These are phyloP conservation scores for Mortierella sp. DNA, from an alignment of 371 early-diverging fungal genomes.

Conservation along the genomic window DNA sequence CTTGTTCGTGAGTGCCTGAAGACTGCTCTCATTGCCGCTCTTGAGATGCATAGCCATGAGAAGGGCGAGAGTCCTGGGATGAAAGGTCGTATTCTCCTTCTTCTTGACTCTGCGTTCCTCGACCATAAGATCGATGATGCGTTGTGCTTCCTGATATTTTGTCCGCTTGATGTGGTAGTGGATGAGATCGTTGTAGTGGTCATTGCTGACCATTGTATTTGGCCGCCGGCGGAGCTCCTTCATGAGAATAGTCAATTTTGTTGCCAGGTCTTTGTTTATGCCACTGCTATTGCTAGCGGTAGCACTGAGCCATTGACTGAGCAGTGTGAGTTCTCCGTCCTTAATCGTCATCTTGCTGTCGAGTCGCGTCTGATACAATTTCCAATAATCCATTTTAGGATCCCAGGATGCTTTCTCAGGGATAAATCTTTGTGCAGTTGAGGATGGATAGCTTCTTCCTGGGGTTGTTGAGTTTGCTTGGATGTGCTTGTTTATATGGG, in stretches of 20 bases:
- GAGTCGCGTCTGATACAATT: constrained; percentile 29
- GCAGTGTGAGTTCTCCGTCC: constrained; percentile 13
- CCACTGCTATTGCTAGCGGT: neutral
- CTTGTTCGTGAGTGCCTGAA: constrained; percentile 5
- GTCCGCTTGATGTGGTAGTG: constrained; percentile 25
- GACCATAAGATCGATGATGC: constrained; percentile 11
- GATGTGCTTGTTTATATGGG: neutral
- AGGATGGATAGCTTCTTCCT: neutral
- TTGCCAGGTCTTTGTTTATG: constrained; percentile 19
- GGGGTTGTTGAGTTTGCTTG: neutral
- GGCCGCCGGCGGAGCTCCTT: constrained; percentile 4
- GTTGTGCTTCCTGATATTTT: constrained; percentile 22
- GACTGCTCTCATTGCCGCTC: constrained; percentile 15
- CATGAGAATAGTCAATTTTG: constrained; percentile 14
- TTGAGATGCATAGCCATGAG: constrained; percentile 41
- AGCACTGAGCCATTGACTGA: constrained; percentile 31
- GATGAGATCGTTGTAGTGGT: constrained; percentile 33
- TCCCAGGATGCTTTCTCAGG: constrained; percentile 16
- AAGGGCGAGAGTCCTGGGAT: constrained; percentile 20
- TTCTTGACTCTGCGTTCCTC: neutral
- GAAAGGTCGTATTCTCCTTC: neutral
- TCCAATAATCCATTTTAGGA: constrained; percentile 32
- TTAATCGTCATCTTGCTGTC: constrained; percentile 6
- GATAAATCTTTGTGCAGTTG: constrained; percentile 4
- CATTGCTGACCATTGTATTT: neutral